Conservation (phyloP, 768 basidiomycete genomes). For the Tylopilus sp. region DNA sequence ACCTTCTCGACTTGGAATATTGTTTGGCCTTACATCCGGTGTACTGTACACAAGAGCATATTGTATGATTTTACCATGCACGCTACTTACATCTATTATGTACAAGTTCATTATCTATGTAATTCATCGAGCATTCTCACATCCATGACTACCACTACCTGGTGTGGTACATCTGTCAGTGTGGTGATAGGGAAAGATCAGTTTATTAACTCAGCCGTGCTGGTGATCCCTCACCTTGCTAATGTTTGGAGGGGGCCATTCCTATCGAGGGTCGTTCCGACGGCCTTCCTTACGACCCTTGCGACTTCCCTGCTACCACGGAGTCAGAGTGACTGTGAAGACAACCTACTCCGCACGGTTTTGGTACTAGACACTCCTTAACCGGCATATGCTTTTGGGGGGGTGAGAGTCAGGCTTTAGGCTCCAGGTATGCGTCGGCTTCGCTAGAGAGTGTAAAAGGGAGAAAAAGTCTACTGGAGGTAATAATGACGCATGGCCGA, state of each 20-base stretch:
- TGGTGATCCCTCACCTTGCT: no score
- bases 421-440: not conserved
- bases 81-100: conserved; percentile 1
- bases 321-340: not conserved
- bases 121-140: not conserved
- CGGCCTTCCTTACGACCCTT: not conserved
- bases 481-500: not conserved
- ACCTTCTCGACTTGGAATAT: conserved; percentile 5
- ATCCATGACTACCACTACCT: not conserved
- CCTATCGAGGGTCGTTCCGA: no score
- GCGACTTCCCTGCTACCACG: not conserved
- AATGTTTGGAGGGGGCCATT: no score
- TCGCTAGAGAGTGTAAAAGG: not conserved
- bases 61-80: conserved; percentile 19
- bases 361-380: not conserved
- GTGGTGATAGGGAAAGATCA: no score
- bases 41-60: conserved; percentile 18
- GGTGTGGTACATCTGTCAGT: no score
- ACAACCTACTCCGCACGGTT: not conserved
- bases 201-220: no score
- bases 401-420: no score
- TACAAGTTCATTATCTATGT: conserved; percentile 1
- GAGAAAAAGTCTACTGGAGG: no score
- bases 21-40: conserved; percentile 17
- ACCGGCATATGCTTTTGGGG: no score